Conservation (phyloP, 257 asterid species). For the Lantana camara region DNA sequence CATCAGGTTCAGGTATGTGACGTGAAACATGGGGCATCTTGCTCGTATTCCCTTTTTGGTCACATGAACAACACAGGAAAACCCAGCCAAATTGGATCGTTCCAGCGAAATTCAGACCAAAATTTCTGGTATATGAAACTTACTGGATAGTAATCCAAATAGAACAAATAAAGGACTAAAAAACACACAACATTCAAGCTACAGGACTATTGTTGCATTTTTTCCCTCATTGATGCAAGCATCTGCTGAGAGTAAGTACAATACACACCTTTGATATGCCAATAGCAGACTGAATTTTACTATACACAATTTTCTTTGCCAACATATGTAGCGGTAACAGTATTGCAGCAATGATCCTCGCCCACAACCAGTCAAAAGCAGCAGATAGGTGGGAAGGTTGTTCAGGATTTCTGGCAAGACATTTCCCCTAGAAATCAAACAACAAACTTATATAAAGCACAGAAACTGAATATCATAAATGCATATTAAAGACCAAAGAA, state of each 20-base stretch:
- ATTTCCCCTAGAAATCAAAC: conserved; percentile 67
- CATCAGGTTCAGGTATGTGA: too few species aligned
- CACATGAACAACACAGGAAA: too few species aligned
- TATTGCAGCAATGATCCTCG: conserved; percentile 58
- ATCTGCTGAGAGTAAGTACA: conserved; percentile 4
- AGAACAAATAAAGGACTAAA: too few species aligned
- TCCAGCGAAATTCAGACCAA: too few species aligned
- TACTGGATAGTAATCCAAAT: too few species aligned
- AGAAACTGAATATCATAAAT: conserved; percentile 18
- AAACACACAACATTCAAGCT: too few species aligned
- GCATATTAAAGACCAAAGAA: neutral
- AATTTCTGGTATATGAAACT: too few species aligned
- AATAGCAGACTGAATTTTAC: conserved; percentile 68
- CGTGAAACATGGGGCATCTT: too few species aligned
- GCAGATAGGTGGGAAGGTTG: conserved; percentile 67
- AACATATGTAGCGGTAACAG: conserved; percentile 76
- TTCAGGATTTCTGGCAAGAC: conserved; percentile 58
- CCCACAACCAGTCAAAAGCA: conserved; percentile 67
- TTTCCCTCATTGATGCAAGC: neutral
- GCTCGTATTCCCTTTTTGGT: too few species aligned
- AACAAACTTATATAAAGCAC: conserved; percentile 18
- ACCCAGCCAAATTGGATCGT: too few species aligned
- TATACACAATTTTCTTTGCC: conserved; percentile 76
- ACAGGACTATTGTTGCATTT: too few species aligned
- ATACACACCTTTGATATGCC: conserved; percentile 81